These are phyloP conservation scores for Populus trichocarpa DNA, from an alignment of 441 rosid genomes.

Conservation along the genomic window DNA sequence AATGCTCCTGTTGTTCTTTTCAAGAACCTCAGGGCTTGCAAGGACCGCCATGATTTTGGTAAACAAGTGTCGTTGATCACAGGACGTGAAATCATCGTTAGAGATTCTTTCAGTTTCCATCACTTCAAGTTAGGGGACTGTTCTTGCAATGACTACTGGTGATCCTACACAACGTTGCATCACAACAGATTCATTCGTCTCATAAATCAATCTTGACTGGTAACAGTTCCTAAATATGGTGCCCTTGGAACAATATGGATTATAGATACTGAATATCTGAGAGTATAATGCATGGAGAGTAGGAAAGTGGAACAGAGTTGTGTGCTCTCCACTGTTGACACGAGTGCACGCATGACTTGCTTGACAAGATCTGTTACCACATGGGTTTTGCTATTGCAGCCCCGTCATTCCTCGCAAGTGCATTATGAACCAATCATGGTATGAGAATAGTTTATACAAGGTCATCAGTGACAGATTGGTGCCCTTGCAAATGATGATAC, in stretches of 20 bases:
- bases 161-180: slow-evolving; percentile 13
- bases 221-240: background rate
- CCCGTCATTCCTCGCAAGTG: background rate
- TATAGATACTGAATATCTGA: too few relatives aligned
- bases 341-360: slow-evolving; percentile 1
- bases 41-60: slow-evolving; percentile 65
- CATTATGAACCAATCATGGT: background rate
- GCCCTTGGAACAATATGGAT: background rate
- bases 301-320: slow-evolving; percentile 2
- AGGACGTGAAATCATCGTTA: slow-evolving; percentile 47
- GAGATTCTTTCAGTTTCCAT: slow-evolving; percentile 79
- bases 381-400: background rate
- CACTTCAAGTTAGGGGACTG: slow-evolving; percentile 57
- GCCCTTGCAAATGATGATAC: background rate
- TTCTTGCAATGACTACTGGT: slow-evolving; percentile 80
- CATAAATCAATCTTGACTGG: background rate
- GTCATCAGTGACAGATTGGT: background rate
- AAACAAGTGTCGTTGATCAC: slow-evolving; percentile 58
- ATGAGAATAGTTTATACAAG: background rate
- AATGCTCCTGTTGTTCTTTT: slow-evolving; percentile 61
- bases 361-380: background rate
- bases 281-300: background rate
- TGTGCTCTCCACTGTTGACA: background rate
- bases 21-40: slow-evolving; percentile 71
- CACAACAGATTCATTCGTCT: background rate